phyloP scores from a whole-genome alignment of 108 stramenopile genomes.

The Nitzschia putrida region DNA sequence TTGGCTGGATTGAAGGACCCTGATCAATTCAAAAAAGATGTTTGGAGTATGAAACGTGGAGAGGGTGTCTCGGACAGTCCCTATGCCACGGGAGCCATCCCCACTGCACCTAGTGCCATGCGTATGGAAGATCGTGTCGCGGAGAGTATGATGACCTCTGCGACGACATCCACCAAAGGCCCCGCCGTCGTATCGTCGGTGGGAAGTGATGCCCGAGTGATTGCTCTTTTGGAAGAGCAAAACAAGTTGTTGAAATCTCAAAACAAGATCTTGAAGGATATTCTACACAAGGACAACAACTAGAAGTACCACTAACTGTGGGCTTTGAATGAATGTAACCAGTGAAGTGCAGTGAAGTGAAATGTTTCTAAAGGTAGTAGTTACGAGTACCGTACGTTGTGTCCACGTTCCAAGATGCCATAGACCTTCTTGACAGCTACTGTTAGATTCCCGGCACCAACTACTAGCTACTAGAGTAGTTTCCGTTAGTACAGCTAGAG shows the following conservation, averaged over 20 bases:
- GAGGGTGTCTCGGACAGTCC: background rate
- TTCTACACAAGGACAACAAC: background rate
- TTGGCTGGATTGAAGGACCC: slow-evolving; percentile 39
- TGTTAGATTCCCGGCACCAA: no score
- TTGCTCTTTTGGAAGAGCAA: background rate
- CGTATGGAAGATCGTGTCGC: background rate
- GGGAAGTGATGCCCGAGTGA: background rate
- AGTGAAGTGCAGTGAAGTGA: no score
- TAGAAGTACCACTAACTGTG: no score
- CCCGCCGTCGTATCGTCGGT: background rate
- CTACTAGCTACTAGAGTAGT: no score
- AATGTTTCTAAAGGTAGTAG: no score
- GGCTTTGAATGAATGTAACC: no score
- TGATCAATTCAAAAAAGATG: slow-evolving; percentile 34
- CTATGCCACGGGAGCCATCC: background rate
- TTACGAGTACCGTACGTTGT: no score
- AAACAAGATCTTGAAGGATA: background rate
- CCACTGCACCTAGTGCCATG: background rate
- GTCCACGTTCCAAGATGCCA: no score
- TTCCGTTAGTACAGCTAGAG: no score
- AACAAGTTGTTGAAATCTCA: background rate
- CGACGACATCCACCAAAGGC: background rate
- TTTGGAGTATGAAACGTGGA: slow-evolving; percentile 49
- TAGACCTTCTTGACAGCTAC: no score
- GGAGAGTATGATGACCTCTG: background rate